Conservation (phyloP, 495 filamentous ascomycete genomes). For the Podospora didyma region DNA sequence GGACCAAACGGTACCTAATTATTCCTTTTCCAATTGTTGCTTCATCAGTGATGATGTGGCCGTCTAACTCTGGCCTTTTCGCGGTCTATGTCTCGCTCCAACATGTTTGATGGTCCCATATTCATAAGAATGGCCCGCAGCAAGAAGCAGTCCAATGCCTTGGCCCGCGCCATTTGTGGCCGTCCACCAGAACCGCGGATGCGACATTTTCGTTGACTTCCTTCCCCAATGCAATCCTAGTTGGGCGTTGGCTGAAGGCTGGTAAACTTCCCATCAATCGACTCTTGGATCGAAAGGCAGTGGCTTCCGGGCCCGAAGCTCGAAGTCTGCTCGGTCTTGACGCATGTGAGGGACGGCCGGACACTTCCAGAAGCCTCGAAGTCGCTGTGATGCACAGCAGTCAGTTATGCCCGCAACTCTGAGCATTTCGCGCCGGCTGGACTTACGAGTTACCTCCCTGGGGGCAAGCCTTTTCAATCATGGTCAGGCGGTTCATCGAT, state of each 20-base stretch:
- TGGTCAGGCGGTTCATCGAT: conserved; percentile 26
- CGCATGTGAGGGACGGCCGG: conserved; percentile 14
- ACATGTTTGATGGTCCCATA: not conserved
- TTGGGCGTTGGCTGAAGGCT: conserved; percentile 20
- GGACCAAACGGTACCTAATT: not conserved
- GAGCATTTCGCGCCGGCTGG: not conserved
- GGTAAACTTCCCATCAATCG: conserved; percentile 13
- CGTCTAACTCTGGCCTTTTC: not conserved
- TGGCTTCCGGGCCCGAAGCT: conserved; percentile 8
- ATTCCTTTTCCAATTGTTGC: not conserved
- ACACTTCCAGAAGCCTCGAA: conserved; percentile 20
- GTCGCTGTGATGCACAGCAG: not conserved
- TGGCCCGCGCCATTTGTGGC: not conserved
- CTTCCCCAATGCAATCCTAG: not conserved
- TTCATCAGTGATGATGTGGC: not conserved
- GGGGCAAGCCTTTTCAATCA: conserved; percentile 32
- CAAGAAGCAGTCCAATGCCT: not conserved
- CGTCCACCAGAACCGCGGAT: too few relatives aligned
- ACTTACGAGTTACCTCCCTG: conserved; percentile 12
- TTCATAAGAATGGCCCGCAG: not conserved
- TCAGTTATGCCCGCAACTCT: conserved; percentile 2
- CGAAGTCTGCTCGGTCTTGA: conserved; percentile 4
- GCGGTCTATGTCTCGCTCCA: not conserved
- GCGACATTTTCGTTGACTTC: too few relatives aligned
- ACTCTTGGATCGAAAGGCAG: conserved; percentile 8